Percentiles rank a stretch among this genome's conserved stretches.
Conservation (phyloP, 495 filamentous ascomycete genomes). For the Aspergillus leporis region DNA sequence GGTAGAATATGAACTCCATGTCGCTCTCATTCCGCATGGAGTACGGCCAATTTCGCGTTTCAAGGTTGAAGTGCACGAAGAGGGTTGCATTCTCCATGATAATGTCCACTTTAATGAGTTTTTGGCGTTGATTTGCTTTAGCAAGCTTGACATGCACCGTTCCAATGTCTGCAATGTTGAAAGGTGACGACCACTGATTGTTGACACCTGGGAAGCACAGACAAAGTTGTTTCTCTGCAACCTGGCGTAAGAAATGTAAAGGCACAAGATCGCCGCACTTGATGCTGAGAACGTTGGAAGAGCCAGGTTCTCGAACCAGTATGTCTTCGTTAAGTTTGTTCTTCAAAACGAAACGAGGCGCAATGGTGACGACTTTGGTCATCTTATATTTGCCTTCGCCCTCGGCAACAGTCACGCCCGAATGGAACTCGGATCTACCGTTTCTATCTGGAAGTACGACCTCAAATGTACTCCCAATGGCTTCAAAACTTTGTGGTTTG, state of each 20-base stretch:
- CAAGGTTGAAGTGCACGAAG: slow-evolving; percentile 86
- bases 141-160: slow-evolving; percentile 91
- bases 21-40: slow-evolving; percentile 98
- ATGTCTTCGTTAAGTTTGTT: slow-evolving; percentile 88
- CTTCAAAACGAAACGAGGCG: slow-evolving; percentile 91
- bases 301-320: slow-evolving; percentile 84
- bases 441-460: slow-evolving; percentile 72
- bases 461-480: slow-evolving; percentile 90
- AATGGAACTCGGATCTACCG: slow-evolving; percentile 79
- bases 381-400: slow-evolving; percentile 97
- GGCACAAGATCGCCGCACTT: slow-evolving; percentile 76
- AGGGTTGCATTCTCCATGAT: slow-evolving; percentile 90
- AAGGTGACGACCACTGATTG: slow-evolving; percentile 97
- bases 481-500: slow-evolving; percentile 95
- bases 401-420: slow-evolving; percentile 83
- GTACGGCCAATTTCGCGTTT: slow-evolving; percentile 95
- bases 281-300: slow-evolving; percentile 74
- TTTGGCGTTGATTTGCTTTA: slow-evolving; percentile 83
- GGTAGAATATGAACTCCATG: slow-evolving; percentile 91
- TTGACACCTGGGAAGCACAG: slow-evolving; percentile 93
- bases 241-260: slow-evolving; percentile 80
- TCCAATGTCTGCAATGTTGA: slow-evolving; percentile 93
- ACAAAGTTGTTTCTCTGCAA: slow-evolving; percentile 80
- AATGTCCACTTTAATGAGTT: slow-evolving; percentile 82
- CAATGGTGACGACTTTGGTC: slow-evolving; percentile 90